Conservation (phyloP, 768 basidiomycete genomes). For the Trametes elegans region DNA sequence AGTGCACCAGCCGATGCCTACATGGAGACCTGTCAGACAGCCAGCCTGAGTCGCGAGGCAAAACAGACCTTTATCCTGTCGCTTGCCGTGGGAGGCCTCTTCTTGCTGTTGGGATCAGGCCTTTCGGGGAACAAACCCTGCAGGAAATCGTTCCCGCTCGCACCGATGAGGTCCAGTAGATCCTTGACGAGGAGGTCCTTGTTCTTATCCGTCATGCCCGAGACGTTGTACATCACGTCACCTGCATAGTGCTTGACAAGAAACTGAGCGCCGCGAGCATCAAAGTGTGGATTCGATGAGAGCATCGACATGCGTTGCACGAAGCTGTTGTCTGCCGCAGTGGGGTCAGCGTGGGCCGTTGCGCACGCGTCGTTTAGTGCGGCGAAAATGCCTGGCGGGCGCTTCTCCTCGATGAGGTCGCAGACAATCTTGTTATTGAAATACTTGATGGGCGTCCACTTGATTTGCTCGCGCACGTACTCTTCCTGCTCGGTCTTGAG, state of each 20-base stretch:
- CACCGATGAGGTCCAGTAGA: slow-evolving; percentile 82
- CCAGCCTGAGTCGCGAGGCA: no score
- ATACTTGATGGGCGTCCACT: slow-evolving; percentile 99
- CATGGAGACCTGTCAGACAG: neutral
- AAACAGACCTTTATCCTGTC: slow-evolving; percentile 88
- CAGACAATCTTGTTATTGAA: slow-evolving; percentile 99
- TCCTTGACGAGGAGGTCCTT: slow-evolving; percentile 97
- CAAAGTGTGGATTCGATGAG: slow-evolving; percentile 88
- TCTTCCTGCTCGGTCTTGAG: slow-evolving; percentile 99
- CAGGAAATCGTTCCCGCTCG: slow-evolving; percentile 81
- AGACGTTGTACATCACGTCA: slow-evolving; percentile 96
- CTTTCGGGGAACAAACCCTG: slow-evolving; percentile 90
- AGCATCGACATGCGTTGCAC: slow-evolving; percentile 84
- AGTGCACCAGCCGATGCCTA: slow-evolving; percentile 92
- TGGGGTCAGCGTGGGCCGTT: slow-evolving; percentile 95
- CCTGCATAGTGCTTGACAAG: slow-evolving; percentile 96
- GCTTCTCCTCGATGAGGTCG: slow-evolving; percentile 94
- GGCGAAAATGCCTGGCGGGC: slow-evolving; percentile 96
- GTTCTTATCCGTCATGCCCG: slow-evolving; percentile 99
- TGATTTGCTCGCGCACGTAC: slow-evolving; percentile 97
- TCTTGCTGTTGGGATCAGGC: slow-evolving; percentile 95
- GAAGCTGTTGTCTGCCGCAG: slow-evolving; percentile 96
- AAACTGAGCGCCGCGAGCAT: slow-evolving; percentile 91
- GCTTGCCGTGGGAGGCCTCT: slow-evolving; percentile 94
- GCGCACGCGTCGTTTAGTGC: slow-evolving; percentile 99